Evolutionary conservation across 2,329 filamentous ascomycete genomes (phyloP).

Genomic region (Cylindrodendrum hubeiense): DNA sequence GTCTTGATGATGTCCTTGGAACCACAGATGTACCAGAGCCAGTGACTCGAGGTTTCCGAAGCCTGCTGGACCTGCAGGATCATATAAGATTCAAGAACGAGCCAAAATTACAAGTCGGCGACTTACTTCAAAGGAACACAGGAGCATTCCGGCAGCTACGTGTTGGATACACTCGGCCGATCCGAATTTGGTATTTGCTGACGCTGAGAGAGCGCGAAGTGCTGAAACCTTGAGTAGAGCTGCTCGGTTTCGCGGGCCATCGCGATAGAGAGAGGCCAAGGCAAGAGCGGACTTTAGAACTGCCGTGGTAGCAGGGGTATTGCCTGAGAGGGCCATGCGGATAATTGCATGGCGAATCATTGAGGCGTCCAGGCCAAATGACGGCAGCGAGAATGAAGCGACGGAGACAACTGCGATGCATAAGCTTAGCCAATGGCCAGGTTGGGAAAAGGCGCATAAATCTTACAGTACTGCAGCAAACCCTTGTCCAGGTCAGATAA

Average conservation of each 20-base stretch:
- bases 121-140: constrained; percentile 32
- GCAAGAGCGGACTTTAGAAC: constrained; percentile 29
- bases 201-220: constrained; percentile 18
- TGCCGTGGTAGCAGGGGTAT: constrained; percentile 19
- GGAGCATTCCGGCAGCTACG: constrained; percentile 35
- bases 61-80: constrained; percentile 30
- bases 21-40: constrained; percentile 38
- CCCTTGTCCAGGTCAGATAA: constrained; percentile 35
- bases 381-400: constrained; percentile 30
- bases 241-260: rapidly evolving
- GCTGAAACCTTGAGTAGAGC: constrained; percentile 26
- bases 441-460: neutral
- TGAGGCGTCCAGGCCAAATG: constrained; percentile 27
- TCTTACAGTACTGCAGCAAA: constrained; percentile 37
- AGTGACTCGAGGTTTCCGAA: constrained; percentile 31
- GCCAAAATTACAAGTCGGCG: neutral
- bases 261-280: constrained; percentile 29
- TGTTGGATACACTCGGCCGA: constrained; percentile 26
- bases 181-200: neutral
- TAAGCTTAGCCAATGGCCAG: neutral
- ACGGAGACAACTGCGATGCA: constrained; percentile 18
- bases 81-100: neutral
- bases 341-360: constrained; percentile 23
- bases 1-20: constrained; percentile 28
- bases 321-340: constrained; percentile 32